These are phyloP conservation scores for Papiliotrema flavescens DNA, from an alignment of 1,284 basidiomycete species.

Conservation along the genomic window DNA sequence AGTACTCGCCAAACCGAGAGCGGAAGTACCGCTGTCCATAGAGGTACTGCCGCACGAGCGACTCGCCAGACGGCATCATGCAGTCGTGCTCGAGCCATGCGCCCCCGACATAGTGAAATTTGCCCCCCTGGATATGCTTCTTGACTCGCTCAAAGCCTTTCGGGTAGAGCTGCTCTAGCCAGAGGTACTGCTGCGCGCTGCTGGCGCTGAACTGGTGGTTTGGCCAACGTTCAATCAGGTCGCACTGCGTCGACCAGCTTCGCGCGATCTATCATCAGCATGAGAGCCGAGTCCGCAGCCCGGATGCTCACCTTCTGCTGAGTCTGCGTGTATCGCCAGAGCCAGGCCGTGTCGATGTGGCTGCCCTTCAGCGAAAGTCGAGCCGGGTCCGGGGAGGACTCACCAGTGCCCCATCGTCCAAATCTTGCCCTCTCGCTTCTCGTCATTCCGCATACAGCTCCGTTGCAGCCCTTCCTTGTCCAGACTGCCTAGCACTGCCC, in stretches of 20 bases:
- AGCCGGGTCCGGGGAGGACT: not conserved
- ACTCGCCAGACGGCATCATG: conserved; percentile 86
- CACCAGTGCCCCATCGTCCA: conserved; percentile 39
- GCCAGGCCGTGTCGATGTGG: conserved; percentile 77
- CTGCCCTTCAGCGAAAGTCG: conserved; percentile 31
- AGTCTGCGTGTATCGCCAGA: conserved; percentile 88
- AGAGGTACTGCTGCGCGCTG: conserved; percentile 90
- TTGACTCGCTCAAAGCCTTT: conserved; percentile 75
- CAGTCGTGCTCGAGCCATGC: conserved; percentile 67
- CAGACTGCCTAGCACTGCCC: conserved; percentile 65
- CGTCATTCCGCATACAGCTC: conserved; percentile 8
- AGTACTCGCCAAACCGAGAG: conserved; percentile 68
- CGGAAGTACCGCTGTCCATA: conserved; percentile 85
- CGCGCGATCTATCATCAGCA: conserved; percentile 55
- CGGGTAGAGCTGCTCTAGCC: conserved; percentile 89
- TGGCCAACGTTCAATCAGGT: conserved; percentile 90
- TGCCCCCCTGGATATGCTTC: conserved; percentile 66
- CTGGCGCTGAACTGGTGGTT: conserved; percentile 89
- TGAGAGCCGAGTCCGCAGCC: not conserved
- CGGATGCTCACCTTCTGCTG: conserved; percentile 67
- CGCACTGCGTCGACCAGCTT: conserved; percentile 82
- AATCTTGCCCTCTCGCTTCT: conserved; percentile 15
- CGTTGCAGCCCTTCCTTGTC: conserved; percentile 59
- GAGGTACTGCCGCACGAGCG: conserved; percentile 79
- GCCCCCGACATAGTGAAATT: conserved; percentile 55